A percentile compares a stretch with the other conserved stretches of the same genome.
These are phyloP conservation scores for Wickerhamomyces strasburgensis DNA, from an alignment of 805 yeast genomes.

Conservation along the genomic window DNA sequence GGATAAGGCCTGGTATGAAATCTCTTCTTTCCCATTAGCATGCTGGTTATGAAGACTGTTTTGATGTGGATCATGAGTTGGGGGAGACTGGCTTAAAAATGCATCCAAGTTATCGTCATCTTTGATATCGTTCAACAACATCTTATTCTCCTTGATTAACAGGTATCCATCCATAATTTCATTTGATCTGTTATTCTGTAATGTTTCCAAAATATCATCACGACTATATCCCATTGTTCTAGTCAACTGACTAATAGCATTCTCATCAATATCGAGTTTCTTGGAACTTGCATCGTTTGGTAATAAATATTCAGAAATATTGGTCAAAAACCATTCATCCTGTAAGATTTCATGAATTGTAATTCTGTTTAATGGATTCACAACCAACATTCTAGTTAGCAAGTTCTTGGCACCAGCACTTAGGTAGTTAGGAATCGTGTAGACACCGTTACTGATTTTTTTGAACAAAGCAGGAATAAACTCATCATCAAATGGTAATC, in stretches of 20 bases:
- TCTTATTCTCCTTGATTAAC: constrained; percentile 73
- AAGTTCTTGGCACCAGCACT: constrained; percentile 81
- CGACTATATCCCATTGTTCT: constrained; percentile 85
- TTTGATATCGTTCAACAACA: constrained; percentile 62
- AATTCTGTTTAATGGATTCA: constrained; percentile 88
- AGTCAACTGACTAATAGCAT: constrained; percentile 67
- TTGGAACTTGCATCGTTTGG: constrained; percentile 40
- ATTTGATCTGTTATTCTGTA: constrained; percentile 52
- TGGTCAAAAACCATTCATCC: constrained; percentile 88
- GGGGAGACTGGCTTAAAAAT: constrained; percentile 56
- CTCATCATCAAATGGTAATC: constrained; percentile 95
- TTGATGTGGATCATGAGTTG: constrained; percentile 27
- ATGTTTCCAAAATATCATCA: constrained; percentile 75
- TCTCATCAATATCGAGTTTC: constrained; percentile 50
- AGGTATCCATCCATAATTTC: constrained; percentile 86
- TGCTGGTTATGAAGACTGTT: constrained; percentile 10
- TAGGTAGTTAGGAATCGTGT: constrained; percentile 81
- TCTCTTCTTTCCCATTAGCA: constrained; percentile 26
- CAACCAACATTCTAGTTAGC: constrained; percentile 87
- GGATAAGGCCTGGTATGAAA: constrained; percentile 28
- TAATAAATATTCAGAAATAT: constrained; percentile 71
- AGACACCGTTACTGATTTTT: constrained; percentile 88
- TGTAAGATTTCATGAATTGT: constrained; percentile 89
- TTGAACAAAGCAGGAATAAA: constrained; percentile 91
- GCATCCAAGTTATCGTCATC: constrained; percentile 48